A percentile compares a stretch with the other conserved stretches of the same genome.
These are phyloP conservation scores for Leishmania tropica DNA, from an alignment of 208 protist species.

Conservation along the genomic window DNA sequence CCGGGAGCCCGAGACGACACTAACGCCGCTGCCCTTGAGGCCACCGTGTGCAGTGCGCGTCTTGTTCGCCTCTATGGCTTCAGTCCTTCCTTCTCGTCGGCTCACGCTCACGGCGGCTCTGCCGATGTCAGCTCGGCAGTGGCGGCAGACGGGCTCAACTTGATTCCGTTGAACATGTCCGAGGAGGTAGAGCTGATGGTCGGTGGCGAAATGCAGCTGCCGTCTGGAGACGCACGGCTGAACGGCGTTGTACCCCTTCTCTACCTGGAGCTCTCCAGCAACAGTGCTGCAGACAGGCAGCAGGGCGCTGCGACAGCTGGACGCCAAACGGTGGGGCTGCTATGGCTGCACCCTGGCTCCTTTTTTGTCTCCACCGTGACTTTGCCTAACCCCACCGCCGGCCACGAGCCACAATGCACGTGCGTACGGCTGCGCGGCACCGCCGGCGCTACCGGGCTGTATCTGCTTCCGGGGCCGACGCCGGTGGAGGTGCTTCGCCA, in stretches of 20 bases:
- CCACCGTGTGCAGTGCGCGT: slow-evolving; percentile 19
- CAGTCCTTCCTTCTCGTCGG: neutral
- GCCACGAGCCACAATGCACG: neutral
- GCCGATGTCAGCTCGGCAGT: neutral
- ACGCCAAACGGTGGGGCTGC: slow-evolving; percentile 36
- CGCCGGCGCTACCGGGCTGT: slow-evolving; percentile 93
- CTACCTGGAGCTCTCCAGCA: slow-evolving; percentile 23
- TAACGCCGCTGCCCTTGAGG: slow-evolving; percentile 19
- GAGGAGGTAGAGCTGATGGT: slow-evolving; percentile 23
- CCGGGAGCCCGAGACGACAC: neutral
- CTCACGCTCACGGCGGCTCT: neutral
- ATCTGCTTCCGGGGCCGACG: slow-evolving; percentile 91
- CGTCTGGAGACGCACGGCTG: neutral
- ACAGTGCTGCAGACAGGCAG: neutral
- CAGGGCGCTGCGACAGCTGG: neutral
- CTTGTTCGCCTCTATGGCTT: slow-evolving; percentile 30
- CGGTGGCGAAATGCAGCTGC: slow-evolving; percentile 2
- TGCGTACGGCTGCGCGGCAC: slow-evolving; percentile 55
- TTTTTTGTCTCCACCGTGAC: slow-evolving; percentile 26
- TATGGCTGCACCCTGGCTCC: slow-evolving; percentile 47
- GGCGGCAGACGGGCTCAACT: neutral
- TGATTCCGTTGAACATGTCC: slow-evolving; percentile 20
- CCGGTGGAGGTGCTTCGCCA: slow-evolving; percentile 85
- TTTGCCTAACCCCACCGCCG: neutral
- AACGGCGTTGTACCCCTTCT: slow-evolving; percentile 27